Conservation (phyloP, 345 rosid species). For the Linum usitatissimum region DNA sequence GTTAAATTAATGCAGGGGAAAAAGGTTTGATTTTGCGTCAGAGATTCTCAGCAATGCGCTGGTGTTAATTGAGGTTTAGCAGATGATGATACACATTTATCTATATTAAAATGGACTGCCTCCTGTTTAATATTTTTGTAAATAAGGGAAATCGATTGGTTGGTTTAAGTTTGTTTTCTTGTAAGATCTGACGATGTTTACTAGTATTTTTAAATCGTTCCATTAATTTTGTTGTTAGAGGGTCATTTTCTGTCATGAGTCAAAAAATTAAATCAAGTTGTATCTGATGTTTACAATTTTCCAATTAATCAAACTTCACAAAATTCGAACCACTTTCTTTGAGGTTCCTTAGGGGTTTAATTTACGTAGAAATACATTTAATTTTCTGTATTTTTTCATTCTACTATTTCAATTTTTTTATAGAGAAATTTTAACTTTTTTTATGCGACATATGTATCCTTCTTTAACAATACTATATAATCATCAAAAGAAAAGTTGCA, state of each 20-base stretch:
- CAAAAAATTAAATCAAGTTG: no score
- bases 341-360: no score
- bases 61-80: neutral
- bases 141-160: neutral
- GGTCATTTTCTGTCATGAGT: neutral
- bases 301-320: neutral
- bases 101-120: neutral
- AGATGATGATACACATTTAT: neutral
- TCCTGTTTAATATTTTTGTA: neutral
- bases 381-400: no score
- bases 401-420: no score
- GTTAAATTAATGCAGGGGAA: neutral
- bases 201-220: neutral
- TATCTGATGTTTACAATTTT: neutral
- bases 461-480: no score
- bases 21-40: neutral
- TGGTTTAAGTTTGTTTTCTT: neutral
- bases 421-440: no score
- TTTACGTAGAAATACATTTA: no score
- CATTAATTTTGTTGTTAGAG: neutral
- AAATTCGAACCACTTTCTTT: no score
- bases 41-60: neutral
- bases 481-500: no score
- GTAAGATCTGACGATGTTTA: neutral
- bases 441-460: no score